Evolutionary conservation across 202 grass and related monocot species (phyloP), one percentile per base, ranked within the genome.

Genomic region (Setaria viridis): DNA sequence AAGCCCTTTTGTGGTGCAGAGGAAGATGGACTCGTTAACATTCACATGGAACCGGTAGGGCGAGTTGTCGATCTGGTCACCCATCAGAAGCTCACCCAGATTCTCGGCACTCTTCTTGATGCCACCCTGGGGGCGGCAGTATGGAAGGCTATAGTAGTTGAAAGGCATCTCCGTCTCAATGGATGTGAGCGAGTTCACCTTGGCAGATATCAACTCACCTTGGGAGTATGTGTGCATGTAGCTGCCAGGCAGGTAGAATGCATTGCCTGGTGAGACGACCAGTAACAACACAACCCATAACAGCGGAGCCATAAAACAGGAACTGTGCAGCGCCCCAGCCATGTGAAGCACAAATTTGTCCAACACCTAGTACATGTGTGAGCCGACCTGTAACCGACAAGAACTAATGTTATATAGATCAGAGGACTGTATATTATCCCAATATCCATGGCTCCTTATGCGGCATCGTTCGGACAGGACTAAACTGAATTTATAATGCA

Each of bases 71-170:
- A 99, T 99, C 77, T 92, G 96, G 66, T 99, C 96, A 78, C 96
- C 96, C 91, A 99, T 94, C 59, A 96, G 92, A 59, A 96, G 90
- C 88, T 99, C 96, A 7, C 96, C 96, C 11, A 99, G 86, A 75
- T 99, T 99, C 84, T 99, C 93, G 3, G 96, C 93, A 0, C 96
- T 99, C 85, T 99, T 95, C 67, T 99, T 99, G 80, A 96, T 91
- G 62, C 93, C 93, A 9, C 75, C 91, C 43, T 76, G 54, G 54
- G 96, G 91, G 0, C 3, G 75, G 84, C 93, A 98, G 75, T 92
- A 98, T 30, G 95, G 95, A 25, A 98, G 88, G 75, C 81, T 92
- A 82, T 98, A 98, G 91, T 94, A 98, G 80, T 67, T 86, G 87
- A 98, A 98, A 13, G 95, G 93, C 68, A 95, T 89, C 89, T 98